A percentile compares a stretch with the other conserved stretches of the same genome.
phyloP scores from a whole-genome alignment of 2,329 filamentous ascomycete species.

The Penicillium hordei region DNA sequence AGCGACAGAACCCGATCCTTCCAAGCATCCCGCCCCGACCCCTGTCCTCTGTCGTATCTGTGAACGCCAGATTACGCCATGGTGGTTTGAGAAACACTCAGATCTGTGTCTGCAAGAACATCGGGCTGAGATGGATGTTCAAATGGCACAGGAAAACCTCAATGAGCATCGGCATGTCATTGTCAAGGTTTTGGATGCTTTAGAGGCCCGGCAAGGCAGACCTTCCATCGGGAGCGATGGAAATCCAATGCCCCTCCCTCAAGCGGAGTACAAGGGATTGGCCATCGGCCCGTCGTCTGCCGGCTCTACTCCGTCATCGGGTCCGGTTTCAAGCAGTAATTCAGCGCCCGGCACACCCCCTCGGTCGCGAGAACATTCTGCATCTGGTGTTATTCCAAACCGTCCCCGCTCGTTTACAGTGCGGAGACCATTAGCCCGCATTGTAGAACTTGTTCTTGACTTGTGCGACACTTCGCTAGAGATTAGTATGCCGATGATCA shows the following conservation, averaged over 20 bases:
- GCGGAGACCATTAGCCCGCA: conserved; percentile 82
- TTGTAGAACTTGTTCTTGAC: conserved; percentile 91
- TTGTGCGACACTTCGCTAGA: conserved; percentile 94
- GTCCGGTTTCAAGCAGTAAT: conserved; percentile 68
- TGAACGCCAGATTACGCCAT: conserved; percentile 92
- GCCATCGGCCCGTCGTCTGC: conserved; percentile 72
- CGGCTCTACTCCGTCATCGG: conserved; percentile 69
- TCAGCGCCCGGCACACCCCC: conserved; percentile 65
- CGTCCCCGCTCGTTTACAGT: conserved; percentile 88
- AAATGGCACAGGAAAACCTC: conserved; percentile 88
- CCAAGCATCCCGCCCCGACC: conserved; percentile 73
- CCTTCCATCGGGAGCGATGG: conserved; percentile 29
- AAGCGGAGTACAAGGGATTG: conserved; percentile 83
- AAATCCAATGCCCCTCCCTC: conserved; percentile 53
- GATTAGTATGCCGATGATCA: conserved; percentile 90
- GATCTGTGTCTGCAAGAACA: conserved; percentile 96
- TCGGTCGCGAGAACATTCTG: conserved; percentile 67
- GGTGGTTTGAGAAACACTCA: conserved; percentile 99
- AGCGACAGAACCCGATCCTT: conserved; percentile 69
- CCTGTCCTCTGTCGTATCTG: conserved; percentile 95
- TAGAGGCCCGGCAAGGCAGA: conserved; percentile 65
- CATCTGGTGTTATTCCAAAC: conserved; percentile 70
- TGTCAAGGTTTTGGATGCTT: conserved; percentile 88
- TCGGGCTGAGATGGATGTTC: conserved; percentile 94
- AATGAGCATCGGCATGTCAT: conserved; percentile 92